Conservation (phyloP, 768 basidiomycete species). For the Collybia mongolica region DNA sequence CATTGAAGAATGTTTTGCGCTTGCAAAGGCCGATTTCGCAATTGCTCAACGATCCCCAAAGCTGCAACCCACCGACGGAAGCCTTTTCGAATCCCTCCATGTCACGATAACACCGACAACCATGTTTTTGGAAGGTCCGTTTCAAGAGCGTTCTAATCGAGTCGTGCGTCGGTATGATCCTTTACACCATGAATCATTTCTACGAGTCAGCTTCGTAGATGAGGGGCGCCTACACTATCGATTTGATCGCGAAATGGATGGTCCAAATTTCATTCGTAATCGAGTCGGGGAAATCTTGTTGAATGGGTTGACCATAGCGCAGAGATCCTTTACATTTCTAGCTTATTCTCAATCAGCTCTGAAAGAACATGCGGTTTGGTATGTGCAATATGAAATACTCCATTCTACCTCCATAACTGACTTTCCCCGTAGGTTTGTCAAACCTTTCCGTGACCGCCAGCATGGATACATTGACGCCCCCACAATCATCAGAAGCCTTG, state of each 20-base stretch:
- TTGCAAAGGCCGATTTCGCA: constrained; percentile 24
- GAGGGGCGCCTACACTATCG: constrained; percentile 53
- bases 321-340: constrained; percentile 57
- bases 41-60: constrained; percentile 10
- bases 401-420: not conserved
- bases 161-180: constrained; percentile 52
- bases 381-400: constrained; percentile 6
- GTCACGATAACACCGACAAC: constrained; percentile 55
- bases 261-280: constrained; percentile 42
- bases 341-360: constrained; percentile 76
- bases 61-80: constrained; percentile 29
- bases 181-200: constrained; percentile 48
- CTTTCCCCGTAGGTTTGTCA: constrained; percentile 55
- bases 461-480: constrained; percentile 34
- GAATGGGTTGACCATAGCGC: constrained; percentile 52
- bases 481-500: constrained; percentile 53
- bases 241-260: constrained; percentile 57
- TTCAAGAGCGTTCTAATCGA: constrained; percentile 58
- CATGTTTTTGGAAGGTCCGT: constrained; percentile 51
- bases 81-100: constrained; percentile 42
- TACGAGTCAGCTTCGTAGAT: constrained; percentile 64
- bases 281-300: constrained; percentile 47
- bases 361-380: constrained; percentile 66
- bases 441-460: constrained; percentile 40
- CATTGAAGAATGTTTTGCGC: constrained; percentile 29